Conservation (phyloP, 768 basidiomycete genomes). For the Amanita subjunquillea region DNA sequence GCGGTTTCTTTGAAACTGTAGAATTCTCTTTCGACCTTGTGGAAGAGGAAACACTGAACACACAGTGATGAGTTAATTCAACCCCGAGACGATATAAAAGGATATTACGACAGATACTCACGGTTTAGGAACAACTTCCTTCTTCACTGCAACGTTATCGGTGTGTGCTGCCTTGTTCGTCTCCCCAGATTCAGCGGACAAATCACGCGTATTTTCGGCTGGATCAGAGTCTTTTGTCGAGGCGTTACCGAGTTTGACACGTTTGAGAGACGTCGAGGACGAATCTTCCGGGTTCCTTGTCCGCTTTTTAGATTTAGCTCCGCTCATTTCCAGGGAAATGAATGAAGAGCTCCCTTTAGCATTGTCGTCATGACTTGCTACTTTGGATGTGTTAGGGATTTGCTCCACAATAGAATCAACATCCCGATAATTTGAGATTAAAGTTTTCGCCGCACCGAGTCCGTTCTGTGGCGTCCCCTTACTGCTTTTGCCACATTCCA, state of each 20-base stretch:
- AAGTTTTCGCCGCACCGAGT: not conserved
- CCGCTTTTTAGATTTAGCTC: not conserved
- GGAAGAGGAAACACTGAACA: slow-evolving; percentile 7
- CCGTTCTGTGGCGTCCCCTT: slow-evolving; percentile 4
- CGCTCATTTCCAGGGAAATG: not conserved
- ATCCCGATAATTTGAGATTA: not conserved
- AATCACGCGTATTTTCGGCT: not conserved
- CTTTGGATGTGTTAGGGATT: not conserved
- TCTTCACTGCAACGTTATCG: not conserved
- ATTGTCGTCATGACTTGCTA: not conserved
- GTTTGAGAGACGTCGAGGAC: not conserved
- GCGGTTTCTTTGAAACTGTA: not conserved
- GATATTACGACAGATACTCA: not conserved
- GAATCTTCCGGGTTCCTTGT: not conserved
- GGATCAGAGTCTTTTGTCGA: not conserved
- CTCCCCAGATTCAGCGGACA: not conserved
- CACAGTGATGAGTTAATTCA: not conserved
- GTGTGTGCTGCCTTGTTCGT: not conserved
- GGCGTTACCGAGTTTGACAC: not conserved
- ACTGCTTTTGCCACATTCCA: not conserved
- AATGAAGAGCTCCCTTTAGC: not conserved
- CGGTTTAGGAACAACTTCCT: not conserved
- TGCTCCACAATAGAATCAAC: not conserved
- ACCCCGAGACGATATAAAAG: not conserved
- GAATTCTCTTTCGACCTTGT: slow-evolving; percentile 26